Evolutionary conservation across 225 moss, liverwort and hornwort genomes (phyloP).

Genomic region (Lunularia cruciata): DNA sequence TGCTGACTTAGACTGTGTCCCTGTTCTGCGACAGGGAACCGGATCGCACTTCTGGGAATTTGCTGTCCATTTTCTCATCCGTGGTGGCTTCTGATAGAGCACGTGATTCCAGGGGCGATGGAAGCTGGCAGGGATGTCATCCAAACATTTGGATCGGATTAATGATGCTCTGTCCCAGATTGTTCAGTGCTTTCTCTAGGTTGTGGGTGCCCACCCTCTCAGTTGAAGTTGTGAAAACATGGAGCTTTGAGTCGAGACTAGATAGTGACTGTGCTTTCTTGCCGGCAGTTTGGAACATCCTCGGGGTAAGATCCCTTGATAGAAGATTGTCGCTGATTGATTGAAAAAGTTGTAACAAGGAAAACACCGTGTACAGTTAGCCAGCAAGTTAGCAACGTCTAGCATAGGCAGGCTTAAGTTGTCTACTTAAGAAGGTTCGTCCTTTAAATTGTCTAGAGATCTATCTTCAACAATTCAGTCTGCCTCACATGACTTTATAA

Average conservation of each 20-base stretch:
- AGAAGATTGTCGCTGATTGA: too few relatives aligned
- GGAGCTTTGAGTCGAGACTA: slow-evolving; percentile 42
- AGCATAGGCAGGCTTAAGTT: too few relatives aligned
- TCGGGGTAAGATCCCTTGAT: slow-evolving; percentile 49
- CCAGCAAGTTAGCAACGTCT: too few relatives aligned
- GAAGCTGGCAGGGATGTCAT: slow-evolving; percentile 30
- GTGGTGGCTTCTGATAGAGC: slow-evolving; percentile 32
- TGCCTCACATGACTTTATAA: too few relatives aligned
- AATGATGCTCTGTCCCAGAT: slow-evolving; percentile 68
- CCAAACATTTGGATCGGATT: slow-evolving; percentile 69
- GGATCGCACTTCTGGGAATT: slow-evolving; percentile 61
- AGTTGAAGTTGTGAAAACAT: slow-evolving; percentile 48
- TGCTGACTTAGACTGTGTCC: background rate
- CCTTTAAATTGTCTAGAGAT: too few relatives aligned
- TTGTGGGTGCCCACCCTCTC: slow-evolving; percentile 71
- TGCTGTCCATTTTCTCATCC: slow-evolving; percentile 52
- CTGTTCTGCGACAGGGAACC: slow-evolving; percentile 62
- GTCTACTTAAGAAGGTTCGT: too few relatives aligned
- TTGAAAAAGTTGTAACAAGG: too few relatives aligned
- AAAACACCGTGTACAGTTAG: too few relatives aligned
- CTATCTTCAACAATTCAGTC: too few relatives aligned
- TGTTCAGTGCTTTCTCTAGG: slow-evolving; percentile 65
- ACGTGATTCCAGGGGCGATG: slow-evolving; percentile 33
- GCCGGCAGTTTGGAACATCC: slow-evolving; percentile 56
- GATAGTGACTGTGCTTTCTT: slow-evolving; percentile 41